Evolutionary conservation across 1,139 yeast species (phyloP).

Genomic region (Suhomyces guaymorum): DNA sequence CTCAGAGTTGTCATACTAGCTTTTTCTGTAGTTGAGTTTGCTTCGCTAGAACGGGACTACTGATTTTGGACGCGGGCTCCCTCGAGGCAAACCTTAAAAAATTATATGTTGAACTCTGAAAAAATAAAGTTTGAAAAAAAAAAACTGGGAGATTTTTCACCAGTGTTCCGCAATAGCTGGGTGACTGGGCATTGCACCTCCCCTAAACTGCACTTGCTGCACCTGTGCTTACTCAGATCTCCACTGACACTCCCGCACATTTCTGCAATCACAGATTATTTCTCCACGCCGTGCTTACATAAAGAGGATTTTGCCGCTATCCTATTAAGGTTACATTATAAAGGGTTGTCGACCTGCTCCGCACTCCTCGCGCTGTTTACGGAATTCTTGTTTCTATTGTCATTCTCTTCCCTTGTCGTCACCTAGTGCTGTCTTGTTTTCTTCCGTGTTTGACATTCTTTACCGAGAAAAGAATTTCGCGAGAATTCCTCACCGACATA

Average conservation of each 20-base stretch:
- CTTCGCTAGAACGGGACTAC: no score
- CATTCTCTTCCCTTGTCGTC: neutral
- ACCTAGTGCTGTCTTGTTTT: neutral
- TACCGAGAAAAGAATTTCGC: slow-evolving; percentile 1
- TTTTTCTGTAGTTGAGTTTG: no score
- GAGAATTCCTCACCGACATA: neutral
- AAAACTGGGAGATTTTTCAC: slow-evolving; percentile 5
- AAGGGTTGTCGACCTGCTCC: neutral
- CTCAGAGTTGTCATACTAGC: no score
- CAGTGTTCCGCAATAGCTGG: neutral
- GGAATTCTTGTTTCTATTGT: neutral
- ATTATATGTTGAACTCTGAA: neutral
- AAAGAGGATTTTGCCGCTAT: neutral
- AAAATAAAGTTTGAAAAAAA: slow-evolving; percentile 1
- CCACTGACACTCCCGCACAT: slow-evolving; percentile 3
- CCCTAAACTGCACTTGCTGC: slow-evolving; percentile 7
- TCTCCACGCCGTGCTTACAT: slow-evolving; percentile 7
- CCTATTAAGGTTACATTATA: slow-evolving; percentile 1
- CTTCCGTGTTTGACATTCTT: no score
- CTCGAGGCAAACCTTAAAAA: slow-evolving; percentile 3
- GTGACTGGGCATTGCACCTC: neutral
- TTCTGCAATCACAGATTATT: slow-evolving; percentile 9
- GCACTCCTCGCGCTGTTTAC: neutral
- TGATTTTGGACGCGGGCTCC: no score
- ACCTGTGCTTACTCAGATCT: slow-evolving; percentile 3